Conservation (phyloP, 306 rosid genomes). For the Castanospermum australe region DNA sequence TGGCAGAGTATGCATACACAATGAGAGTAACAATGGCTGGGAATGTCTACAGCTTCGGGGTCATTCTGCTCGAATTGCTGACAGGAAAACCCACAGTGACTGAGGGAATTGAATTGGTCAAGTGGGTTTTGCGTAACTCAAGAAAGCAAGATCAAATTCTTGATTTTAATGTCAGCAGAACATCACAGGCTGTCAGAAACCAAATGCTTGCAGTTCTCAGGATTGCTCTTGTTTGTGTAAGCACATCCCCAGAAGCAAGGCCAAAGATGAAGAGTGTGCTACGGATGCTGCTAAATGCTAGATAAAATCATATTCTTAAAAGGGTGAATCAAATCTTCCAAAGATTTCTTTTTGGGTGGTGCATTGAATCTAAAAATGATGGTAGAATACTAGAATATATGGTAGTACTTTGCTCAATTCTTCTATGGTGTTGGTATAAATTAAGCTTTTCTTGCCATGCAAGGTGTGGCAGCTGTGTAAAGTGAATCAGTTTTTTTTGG, state of each 20-base stretch:
- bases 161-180: conserved; percentile 61
- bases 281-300: conserved; percentile 72
- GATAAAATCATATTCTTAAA: conserved; percentile 37
- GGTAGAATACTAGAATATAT: no score
- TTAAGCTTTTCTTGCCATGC: not conserved
- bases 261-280: conserved; percentile 88
- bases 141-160: conserved; percentile 57
- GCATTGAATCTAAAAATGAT: no score
- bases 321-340: not conserved
- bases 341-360: no score
- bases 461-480: no score
- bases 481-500: no score
- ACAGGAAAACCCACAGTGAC: conserved; percentile 84
- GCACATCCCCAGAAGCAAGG: conserved; percentile 63
- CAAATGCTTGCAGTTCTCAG: conserved; percentile 78
- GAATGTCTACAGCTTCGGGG: conserved; percentile 86
- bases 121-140: conserved; percentile 57
- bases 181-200: conserved; percentile 57
- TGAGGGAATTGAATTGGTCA: conserved; percentile 80
- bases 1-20: conserved; percentile 90
- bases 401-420: no score
- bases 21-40: conserved; percentile 80
- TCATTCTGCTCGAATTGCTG: conserved; percentile 74
- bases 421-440: no score
- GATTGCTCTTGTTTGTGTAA: conserved; percentile 70